Percentiles rank a stretch among this genome's conserved stretches.
Conservation (phyloP, 768 basidiomycete genomes). For the Psilocybe tampanensis region DNA sequence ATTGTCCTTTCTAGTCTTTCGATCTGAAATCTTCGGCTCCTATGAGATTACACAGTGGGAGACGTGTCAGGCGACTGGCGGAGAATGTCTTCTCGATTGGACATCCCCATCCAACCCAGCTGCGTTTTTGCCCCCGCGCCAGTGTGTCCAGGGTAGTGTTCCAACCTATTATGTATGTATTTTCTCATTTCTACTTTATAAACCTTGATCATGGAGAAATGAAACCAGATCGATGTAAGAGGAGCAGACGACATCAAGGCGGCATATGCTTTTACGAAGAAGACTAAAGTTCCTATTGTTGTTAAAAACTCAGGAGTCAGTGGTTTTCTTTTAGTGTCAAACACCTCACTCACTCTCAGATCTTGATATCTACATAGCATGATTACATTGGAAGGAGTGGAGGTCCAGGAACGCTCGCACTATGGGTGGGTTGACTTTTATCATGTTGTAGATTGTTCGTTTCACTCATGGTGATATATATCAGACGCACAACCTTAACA, state of each 20-base stretch:
- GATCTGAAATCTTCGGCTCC: constrained; percentile 10
- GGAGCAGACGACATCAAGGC: constrained; percentile 40
- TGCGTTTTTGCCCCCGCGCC: constrained; percentile 28
- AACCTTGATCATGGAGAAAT: background rate
- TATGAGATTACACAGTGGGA: constrained; percentile 48
- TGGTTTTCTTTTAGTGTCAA: background rate
- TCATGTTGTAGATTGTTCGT: background rate
- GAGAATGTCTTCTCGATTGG: constrained; percentile 53
- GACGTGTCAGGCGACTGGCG: constrained; percentile 48
- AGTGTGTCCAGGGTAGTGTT: constrained; percentile 40
- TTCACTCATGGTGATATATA: background rate
- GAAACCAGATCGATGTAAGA: constrained; percentile 41
- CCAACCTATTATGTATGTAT: constrained; percentile 7
- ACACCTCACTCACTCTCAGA: background rate
- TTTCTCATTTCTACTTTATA: background rate
- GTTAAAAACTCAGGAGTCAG: constrained; percentile 56
- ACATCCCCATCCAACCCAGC: constrained; percentile 30
- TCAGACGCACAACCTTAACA: constrained; percentile 23
- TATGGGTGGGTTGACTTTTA: constrained; percentile 41
- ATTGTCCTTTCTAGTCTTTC: constrained; percentile 7
- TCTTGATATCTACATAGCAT: constrained; percentile 35
- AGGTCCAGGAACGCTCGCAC: constrained; percentile 41
- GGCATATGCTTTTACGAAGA: constrained; percentile 44
- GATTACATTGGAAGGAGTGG: constrained; percentile 53
- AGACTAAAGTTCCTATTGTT: constrained; percentile 41